These are phyloP conservation scores for Hondaea fermentalgiana DNA, from an alignment of 108 stramenopile genomes.

Conservation along the genomic window DNA sequence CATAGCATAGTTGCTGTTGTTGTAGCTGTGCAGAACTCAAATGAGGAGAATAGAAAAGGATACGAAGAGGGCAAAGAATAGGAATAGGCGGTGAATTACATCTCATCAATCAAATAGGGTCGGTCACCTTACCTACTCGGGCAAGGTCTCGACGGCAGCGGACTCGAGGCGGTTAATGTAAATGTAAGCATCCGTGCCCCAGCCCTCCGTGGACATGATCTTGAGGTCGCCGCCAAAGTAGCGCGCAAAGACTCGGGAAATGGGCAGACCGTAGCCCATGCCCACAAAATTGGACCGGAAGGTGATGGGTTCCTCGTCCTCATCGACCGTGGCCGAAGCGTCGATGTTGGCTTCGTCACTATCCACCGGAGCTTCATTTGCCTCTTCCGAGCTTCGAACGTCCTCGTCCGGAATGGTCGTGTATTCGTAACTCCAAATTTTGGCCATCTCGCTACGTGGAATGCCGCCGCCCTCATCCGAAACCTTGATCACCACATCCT, in stretches of 20 bases:
- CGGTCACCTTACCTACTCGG: background rate
- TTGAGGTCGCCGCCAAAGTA: constrained; percentile 97
- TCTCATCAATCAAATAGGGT: background rate
- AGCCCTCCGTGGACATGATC: constrained; percentile 93
- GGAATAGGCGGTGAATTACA: background rate
- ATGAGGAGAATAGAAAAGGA: background rate
- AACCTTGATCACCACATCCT: constrained; percentile 97
- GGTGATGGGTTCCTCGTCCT: constrained; percentile 59
- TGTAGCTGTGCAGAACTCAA: too few relatives aligned
- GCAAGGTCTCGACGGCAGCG: constrained; percentile 5
- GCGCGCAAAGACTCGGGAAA: constrained; percentile 86
- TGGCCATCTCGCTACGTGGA: constrained; percentile 74
- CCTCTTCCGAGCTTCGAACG: background rate
- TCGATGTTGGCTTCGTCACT: background rate
- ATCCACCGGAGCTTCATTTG: constrained; percentile 25
- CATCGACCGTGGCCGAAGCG: constrained; percentile 58
- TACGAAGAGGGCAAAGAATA: background rate
- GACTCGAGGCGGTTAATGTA: constrained; percentile 50
- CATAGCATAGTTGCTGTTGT: too few relatives aligned
- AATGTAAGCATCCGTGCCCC: constrained; percentile 94
- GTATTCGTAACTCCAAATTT: constrained; percentile 90
- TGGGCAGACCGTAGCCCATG: constrained; percentile 86
- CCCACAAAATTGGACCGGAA: constrained; percentile 57
- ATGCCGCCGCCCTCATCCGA: constrained; percentile 94
- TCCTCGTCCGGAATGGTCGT: constrained; percentile 50